Evolutionary conservation across 495 filamentous ascomycete genomes (phyloP).

Genomic region (Xanthoparmelia taractica): DNA sequence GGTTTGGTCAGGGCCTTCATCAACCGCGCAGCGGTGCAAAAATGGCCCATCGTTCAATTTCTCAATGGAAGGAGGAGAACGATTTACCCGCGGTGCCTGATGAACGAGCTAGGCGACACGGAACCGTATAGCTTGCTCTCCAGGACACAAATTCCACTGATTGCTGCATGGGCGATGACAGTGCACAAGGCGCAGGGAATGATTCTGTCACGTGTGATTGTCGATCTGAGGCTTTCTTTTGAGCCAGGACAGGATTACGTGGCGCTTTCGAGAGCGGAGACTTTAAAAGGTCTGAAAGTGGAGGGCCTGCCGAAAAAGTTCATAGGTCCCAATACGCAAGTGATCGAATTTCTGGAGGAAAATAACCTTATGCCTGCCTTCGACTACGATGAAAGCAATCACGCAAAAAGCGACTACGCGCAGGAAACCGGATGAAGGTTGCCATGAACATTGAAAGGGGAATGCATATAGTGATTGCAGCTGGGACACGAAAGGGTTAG

Average conservation of each 20-base stretch:
- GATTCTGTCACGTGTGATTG: conserved; percentile 84
- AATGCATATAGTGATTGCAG: not conserved
- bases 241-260: conserved; percentile 90
- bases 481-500: too few species aligned
- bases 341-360: not conserved
- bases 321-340: not conserved
- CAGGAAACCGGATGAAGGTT: not conserved
- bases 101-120: conserved; percentile 40
- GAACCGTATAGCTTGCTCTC: conserved; percentile 28
- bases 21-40: not conserved
- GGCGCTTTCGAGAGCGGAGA: conserved; percentile 65
- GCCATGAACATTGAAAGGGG: not conserved
- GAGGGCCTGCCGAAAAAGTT: not conserved
- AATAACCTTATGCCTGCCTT: not conserved
- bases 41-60: conserved; percentile 24
- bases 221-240: conserved; percentile 84
- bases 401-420: not conserved
- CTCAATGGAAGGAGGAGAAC: conserved; percentile 31
- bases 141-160: conserved; percentile 66
- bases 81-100: conserved; percentile 42
- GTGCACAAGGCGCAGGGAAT: conserved; percentile 98
- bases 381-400: not conserved
- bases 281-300: conserved; percentile 50
- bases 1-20: conserved; percentile 30
- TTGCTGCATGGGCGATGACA: conserved; percentile 89